Evolutionary conservation across 2,329 filamentous ascomycete genomes (phyloP).

Genomic region (Ophiostoma australiae): DNA sequence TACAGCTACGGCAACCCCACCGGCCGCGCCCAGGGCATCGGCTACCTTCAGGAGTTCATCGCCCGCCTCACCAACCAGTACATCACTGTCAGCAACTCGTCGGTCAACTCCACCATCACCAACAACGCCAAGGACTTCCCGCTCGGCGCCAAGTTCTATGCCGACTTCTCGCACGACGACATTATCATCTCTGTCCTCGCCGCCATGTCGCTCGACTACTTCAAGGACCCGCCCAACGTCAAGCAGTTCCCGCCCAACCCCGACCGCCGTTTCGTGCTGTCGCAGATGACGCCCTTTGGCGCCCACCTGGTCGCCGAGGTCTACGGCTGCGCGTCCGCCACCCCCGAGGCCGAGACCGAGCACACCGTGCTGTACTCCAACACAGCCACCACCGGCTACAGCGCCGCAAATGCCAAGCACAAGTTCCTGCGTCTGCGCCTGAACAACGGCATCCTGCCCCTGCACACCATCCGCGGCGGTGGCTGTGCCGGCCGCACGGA

Average conservation of each 20-base stretch:
- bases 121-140: constrained; percentile 44
- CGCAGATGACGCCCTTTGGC: constrained; percentile 50
- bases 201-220: constrained; percentile 51
- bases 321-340: constrained; percentile 43
- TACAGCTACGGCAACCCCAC: constrained; percentile 46
- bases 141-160: constrained; percentile 45
- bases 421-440: constrained; percentile 48
- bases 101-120: constrained; percentile 47
- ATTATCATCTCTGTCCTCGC: constrained; percentile 47
- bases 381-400: constrained; percentile 43
- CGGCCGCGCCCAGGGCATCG: constrained; percentile 49
- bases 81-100: constrained; percentile 45
- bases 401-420: constrained; percentile 38
- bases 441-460: constrained; percentile 46
- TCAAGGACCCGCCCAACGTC: constrained; percentile 44
- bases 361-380: constrained; percentile 40
- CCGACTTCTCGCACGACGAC: constrained; percentile 51
- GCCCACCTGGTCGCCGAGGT: constrained; percentile 52
- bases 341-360: constrained; percentile 39
- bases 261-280: constrained; percentile 45
- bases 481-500: constrained; percentile 40
- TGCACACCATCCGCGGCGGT: constrained; percentile 45
- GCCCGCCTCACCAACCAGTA: constrained; percentile 45
- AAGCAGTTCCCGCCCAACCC: constrained; percentile 40
- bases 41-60: constrained; percentile 49